phyloP scores from a whole-genome alignment of 495 filamentous ascomycete genomes.

The Symbiotaphrina buchneri region DNA sequence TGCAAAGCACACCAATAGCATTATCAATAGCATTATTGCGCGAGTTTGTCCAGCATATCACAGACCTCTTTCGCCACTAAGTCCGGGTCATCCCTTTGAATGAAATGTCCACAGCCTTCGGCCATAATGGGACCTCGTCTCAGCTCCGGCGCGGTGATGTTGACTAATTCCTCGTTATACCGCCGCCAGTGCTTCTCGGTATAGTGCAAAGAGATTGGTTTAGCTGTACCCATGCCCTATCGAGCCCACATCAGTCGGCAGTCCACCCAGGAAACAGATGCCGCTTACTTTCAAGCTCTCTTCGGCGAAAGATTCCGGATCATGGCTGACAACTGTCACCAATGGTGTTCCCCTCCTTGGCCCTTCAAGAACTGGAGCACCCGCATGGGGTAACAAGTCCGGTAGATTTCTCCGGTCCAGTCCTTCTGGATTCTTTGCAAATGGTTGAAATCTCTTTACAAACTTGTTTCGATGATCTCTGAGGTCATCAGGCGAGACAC shows the following conservation, averaged over 20 bases:
- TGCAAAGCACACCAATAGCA: too few relatives aligned
- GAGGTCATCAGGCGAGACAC: slow-evolving; percentile 21
- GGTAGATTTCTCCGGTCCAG: slow-evolving; percentile 26
- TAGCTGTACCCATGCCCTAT: slow-evolving; percentile 13
- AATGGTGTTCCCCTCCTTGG: slow-evolving; percentile 14
- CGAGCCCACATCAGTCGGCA: slow-evolving; percentile 3
- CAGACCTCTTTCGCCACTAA: slow-evolving; percentile 19
- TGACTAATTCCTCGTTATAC: slow-evolving; percentile 31
- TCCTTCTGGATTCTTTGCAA: slow-evolving; percentile 28
- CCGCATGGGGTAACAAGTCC: slow-evolving; percentile 23
- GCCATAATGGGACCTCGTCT: slow-evolving; percentile 26
- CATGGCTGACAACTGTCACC: slow-evolving; percentile 36
- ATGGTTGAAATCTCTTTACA: slow-evolving; percentile 23
- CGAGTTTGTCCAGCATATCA: too few relatives aligned
- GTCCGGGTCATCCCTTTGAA: slow-evolving; percentile 35
- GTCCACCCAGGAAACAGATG: slow-evolving; percentile 5
- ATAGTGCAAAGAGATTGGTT: slow-evolving; percentile 22
- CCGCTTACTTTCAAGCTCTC: slow-evolving; percentile 18
- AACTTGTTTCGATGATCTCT: slow-evolving; percentile 19
- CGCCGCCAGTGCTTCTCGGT: slow-evolving; percentile 28
- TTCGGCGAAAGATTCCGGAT: slow-evolving; percentile 30
- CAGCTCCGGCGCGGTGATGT: slow-evolving; percentile 18
- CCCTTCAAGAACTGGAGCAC: slow-evolving; percentile 22
- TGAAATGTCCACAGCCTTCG: slow-evolving; percentile 32
- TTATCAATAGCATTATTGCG: too few relatives aligned